phyloP scores from a whole-genome alignment of 176 grass and related monocot species.

The Oryza glaberrima region DNA sequence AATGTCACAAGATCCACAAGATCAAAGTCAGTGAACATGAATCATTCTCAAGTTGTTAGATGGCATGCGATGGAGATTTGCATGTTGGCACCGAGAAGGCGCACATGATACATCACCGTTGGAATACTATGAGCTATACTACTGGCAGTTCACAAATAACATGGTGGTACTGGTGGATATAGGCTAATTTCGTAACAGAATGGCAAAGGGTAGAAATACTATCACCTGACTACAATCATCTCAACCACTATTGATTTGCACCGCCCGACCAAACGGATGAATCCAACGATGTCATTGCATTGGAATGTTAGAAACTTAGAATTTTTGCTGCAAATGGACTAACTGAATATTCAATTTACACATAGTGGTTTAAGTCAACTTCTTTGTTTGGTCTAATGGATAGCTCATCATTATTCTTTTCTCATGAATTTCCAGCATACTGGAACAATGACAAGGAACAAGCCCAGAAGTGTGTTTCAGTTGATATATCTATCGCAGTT shows the following conservation, averaged over 20 bases:
- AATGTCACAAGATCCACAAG: not conserved
- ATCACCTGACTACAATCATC: conserved; percentile 8
- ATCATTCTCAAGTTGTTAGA: conserved; percentile 34
- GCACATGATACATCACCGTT: not conserved
- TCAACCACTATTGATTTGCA: not conserved
- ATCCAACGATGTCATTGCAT: not conserved
- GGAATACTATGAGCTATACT: conserved; percentile 13
- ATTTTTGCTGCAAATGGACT: not conserved
- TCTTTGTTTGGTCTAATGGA: conserved; percentile 23
- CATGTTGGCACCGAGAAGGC: not conserved
- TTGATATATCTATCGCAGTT: conserved; percentile 98
- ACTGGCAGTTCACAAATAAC: not conserved
- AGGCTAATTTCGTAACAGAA: not conserved
- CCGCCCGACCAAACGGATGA: no score
- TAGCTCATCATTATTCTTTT: conserved; percentile 31
- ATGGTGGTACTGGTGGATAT: not conserved
- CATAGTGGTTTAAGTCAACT: conserved; percentile 16
- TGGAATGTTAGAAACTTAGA: not conserved
- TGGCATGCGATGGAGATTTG: not conserved
- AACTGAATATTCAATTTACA: conserved; percentile 20
- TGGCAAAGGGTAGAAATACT: not conserved
- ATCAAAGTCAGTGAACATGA: conserved; percentile 6
- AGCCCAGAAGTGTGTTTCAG: conserved; percentile 64
- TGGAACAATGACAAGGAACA: conserved; percentile 82
- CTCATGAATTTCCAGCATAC: conserved; percentile 66